Base-by-base conservation (phyloP, 1,284 basidiomycete genomes). In the Hortiboletus rubellus region DNA sequence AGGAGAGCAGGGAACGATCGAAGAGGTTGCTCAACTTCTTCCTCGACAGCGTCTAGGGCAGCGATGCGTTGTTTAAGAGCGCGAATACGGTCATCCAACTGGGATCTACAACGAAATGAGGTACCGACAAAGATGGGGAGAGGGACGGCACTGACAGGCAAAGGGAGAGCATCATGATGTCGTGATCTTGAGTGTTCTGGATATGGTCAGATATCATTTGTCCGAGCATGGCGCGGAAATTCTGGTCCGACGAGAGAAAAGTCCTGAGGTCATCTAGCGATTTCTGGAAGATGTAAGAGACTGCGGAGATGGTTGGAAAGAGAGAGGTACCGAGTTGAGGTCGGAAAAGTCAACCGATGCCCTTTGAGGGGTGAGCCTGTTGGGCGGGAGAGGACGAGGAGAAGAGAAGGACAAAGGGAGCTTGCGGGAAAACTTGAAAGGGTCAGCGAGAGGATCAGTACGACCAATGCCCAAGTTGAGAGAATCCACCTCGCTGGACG, bases 401-500 rank as follows among this genome's bases (percentile, higher is more conserved):
- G 54, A 8, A n/a, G 44, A 14, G 12, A 41, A 12, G 40, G 43
- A 36, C 6, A 48, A 46, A 17, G 34, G 44, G 12, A n/a, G 41
- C 11, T 51, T 57, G 3, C 55, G 65, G 9, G 58, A 8, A 46
- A 51, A 57, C 67, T 68, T 62, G 65, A 58, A 58, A 58, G 52
- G 54, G 46, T 59, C 51, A 53, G 48, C 7, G 4, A 50, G 7
- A n/a, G 24, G 41, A 50, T 59, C 53, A 55, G 42, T 22, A 42
- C 3, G 46, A 18, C 52, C 15, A 34, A 4, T 8, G 30, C 56
- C 54, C 48, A 57, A 47, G 49, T 66, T 67, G 58, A 70, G 65
- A 12, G 59, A 62, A 54, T 71, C 62, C 55, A 66, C 66, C 44
- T 63, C 72, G 55, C 67, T 68, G 11, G 62, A 63, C 30, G 69